These are phyloP conservation scores for Trichosanthes cucumerina DNA, from an alignment of 306 rosid genomes.

Conservation along the genomic window DNA sequence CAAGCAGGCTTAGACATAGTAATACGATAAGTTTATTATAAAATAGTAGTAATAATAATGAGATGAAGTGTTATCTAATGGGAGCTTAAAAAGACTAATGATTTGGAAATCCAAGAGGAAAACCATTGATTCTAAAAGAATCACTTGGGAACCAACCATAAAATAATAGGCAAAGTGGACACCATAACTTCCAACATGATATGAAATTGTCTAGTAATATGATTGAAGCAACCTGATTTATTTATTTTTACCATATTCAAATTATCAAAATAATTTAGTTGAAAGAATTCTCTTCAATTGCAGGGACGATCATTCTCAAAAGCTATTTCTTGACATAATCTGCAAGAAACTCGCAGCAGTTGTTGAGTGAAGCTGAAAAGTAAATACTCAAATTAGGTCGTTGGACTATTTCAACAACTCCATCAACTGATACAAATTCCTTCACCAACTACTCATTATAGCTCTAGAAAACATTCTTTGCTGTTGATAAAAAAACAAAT, in stretches of 20 bases:
- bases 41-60: no score
- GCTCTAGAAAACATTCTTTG: not conserved
- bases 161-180: not conserved
- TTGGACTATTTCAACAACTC: not conserved
- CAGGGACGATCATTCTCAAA: not conserved
- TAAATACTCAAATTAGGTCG: not conserved
- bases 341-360: not conserved
- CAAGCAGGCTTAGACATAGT: not conserved
- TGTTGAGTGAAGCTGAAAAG: conserved; percentile 2
- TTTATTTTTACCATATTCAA: not conserved
- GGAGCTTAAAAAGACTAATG: not conserved
- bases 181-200: not conserved
- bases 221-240: not conserved
- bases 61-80: no score
- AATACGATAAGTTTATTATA: not conserved
- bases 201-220: not conserved
- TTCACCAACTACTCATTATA: not conserved
- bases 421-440: not conserved
- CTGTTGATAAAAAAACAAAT: not conserved
- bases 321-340: not conserved
- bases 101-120: no score
- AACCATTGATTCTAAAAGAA: not conserved
- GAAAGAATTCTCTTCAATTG: not conserved
- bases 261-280: not conserved
- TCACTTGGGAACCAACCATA: not conserved